Base-by-base conservation (phyloP, 2,329 filamentous ascomycete genomes). In the Fonsecaea nubica region DNA sequence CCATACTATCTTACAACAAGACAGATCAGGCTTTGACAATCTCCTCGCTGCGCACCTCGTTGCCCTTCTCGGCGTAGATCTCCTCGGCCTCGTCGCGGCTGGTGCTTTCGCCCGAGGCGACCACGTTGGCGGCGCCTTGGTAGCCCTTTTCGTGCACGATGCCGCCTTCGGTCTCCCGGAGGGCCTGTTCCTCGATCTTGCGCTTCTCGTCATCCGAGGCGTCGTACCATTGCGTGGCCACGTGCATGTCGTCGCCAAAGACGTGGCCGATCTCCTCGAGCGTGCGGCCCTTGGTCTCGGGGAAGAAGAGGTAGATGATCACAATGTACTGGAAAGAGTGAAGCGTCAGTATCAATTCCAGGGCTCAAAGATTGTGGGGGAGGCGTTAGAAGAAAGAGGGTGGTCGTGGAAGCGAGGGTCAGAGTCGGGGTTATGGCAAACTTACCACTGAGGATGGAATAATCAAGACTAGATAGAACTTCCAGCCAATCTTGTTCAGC, bases 301-400 rank as follows among this genome's bases (percentile, higher is more conserved):
- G 74, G 15, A 76, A 69, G 10, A 71, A 33, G 36, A 77, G 75
- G 58, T 73, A 79, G 13, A 79, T 74, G 21, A 70, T 69, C 4
- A 71, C 61, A 12, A 73, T 72, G 65, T 76, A 75, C 83, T 82
- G 1, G 83, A 83, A 74, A 90, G 90, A 81, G 92, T 92, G n/a
- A 87, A 74, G 93, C 93, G 69, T 93, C 82, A 77, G 92, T 86
- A 77, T 25, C 2, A 25, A 25, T 25, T 25, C 3, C 15, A 18
- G 56, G 36, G 57, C 32, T 18, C 36, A 59, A 35, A 25, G 2
- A 25, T 25, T 25, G 25, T 25, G 25, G 25, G 25, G 25, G 25
- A 25, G 25, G 25, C 25, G 25, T 25, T 3, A 25, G 3, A 25
- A 25, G 21, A 2, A 25, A 25, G 25, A 2, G 25, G 25, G 25